Conservation (phyloP, 2,329 filamentous ascomycete genomes). For the Eutypella sp. region DNA sequence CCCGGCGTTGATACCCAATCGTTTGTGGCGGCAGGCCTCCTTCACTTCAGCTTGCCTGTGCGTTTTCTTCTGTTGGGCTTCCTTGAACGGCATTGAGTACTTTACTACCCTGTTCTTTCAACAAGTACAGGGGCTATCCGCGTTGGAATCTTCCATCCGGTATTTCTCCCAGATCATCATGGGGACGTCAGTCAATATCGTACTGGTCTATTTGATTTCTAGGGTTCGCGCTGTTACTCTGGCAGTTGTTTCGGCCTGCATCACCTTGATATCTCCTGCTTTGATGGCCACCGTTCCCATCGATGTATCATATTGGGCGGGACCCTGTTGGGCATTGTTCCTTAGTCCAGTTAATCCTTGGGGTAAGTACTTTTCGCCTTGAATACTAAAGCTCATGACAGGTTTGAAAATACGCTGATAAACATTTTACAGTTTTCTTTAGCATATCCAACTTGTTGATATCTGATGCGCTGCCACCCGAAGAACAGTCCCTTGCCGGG, state of each 20-base stretch:
- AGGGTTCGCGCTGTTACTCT: constrained; percentile 33
- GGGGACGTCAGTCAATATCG: constrained; percentile 37
- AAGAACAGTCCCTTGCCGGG: constrained; percentile 53
- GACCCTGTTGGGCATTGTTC: constrained; percentile 38
- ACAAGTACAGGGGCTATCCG: constrained; percentile 35
- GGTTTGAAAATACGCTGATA: neutral
- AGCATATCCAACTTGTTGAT: constrained; percentile 52
- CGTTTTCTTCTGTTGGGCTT: constrained; percentile 36
- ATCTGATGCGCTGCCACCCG: constrained; percentile 46
- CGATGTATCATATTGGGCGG: constrained; percentile 45
- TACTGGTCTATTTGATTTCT: constrained; percentile 37
- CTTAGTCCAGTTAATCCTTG: constrained; percentile 40
- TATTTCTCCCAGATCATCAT: constrained; percentile 41
- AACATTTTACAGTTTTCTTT: constrained; percentile 39
- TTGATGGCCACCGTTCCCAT: constrained; percentile 50
- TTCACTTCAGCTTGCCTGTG: constrained; percentile 48
- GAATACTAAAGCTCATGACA: neutral
- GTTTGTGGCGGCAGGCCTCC: constrained; percentile 47
- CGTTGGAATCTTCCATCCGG: constrained; percentile 35
- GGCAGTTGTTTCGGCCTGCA: constrained; percentile 33
- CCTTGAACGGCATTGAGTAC: constrained; percentile 39
- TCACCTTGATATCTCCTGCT: constrained; percentile 43
- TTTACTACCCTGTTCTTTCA: constrained; percentile 41
- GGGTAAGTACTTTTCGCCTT: constrained; percentile 18
- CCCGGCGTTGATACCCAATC: constrained; percentile 51